These are phyloP conservation scores for Sclerotinia spermophila DNA, from an alignment of 2,329 filamentous ascomycete genomes.

Conservation along the genomic window DNA sequence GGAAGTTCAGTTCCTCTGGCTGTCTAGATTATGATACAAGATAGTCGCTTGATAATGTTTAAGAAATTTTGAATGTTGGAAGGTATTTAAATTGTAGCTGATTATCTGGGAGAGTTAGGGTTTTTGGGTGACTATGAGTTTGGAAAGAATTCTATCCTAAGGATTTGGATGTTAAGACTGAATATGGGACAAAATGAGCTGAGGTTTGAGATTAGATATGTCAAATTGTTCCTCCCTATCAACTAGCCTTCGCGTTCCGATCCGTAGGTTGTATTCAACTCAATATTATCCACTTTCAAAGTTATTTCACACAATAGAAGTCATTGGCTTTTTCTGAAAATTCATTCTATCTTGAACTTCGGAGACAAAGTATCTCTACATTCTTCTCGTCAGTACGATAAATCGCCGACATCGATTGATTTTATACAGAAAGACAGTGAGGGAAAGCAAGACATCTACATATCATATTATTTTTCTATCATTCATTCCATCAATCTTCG, in stretches of 20 bases:
- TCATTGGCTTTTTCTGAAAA: background rate
- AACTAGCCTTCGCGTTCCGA: background rate
- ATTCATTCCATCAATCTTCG: background rate
- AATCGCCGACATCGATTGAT: background rate
- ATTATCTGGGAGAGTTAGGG: too few relatives aligned
- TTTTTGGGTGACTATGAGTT: too few relatives aligned
- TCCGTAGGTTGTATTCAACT: fast-evolving
- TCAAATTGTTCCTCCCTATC: fast-evolving
- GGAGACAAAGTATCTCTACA: fast-evolving
- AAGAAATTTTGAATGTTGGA: background rate
- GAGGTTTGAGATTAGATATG: too few relatives aligned
- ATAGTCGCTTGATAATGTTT: too few relatives aligned
- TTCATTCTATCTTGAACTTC: background rate
- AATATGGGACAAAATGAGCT: too few relatives aligned
- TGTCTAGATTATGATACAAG: background rate
- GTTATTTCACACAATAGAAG: background rate
- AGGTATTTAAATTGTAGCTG: background rate
- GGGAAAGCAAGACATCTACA: too few relatives aligned
- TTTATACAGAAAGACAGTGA: background rate
- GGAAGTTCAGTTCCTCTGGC: background rate
- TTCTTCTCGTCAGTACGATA: background rate
- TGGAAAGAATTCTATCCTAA: too few relatives aligned
- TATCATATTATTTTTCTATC: too few relatives aligned
- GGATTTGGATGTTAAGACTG: too few relatives aligned
- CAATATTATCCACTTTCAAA: background rate